A percentile compares a stretch with the other conserved stretches of the same genome.
These are phyloP conservation scores for Fraxinus paxiana DNA, from an alignment of 305 asterid species.

Conservation along the genomic window DNA sequence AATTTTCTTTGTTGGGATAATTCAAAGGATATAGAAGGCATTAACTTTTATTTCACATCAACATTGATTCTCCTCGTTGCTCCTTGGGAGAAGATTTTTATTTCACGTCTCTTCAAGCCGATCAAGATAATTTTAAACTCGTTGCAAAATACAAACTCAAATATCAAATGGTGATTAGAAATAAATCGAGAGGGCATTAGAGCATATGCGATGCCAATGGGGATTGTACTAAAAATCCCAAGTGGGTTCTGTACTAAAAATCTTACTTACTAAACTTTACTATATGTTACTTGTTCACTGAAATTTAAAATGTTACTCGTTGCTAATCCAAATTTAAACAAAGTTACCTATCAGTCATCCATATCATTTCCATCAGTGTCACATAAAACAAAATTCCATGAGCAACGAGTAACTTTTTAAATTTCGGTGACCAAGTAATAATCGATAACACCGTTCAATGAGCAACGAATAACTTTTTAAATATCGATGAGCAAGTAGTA, in stretches of 20 bases:
- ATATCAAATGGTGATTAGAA: neutral
- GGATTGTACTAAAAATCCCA: neutral
- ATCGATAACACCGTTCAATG: no score
- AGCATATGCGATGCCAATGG: neutral
- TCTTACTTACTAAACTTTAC: no score
- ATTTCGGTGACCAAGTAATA: neutral
- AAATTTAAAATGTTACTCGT: neutral
- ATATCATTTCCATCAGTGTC: neutral
- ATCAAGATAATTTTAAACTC: no score
- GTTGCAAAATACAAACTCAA: no score
- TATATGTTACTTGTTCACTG: neutral
- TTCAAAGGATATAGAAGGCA: neutral
- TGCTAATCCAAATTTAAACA: no score
- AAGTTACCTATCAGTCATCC: neutral
- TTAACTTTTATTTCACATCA: no score
- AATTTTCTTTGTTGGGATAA: neutral
- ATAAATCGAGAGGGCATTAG: neutral
- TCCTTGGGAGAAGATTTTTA: no score
- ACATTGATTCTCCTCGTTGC: neutral
- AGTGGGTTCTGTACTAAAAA: no score
- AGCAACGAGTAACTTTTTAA: neutral
- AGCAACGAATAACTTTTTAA: no score
- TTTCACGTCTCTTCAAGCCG: no score
- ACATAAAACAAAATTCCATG: no score
- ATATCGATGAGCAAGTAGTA: no score